These are phyloP conservation scores for Phialophora macrospora DNA, from an alignment of 2,329 filamentous ascomycete genomes.

Conservation along the genomic window DNA sequence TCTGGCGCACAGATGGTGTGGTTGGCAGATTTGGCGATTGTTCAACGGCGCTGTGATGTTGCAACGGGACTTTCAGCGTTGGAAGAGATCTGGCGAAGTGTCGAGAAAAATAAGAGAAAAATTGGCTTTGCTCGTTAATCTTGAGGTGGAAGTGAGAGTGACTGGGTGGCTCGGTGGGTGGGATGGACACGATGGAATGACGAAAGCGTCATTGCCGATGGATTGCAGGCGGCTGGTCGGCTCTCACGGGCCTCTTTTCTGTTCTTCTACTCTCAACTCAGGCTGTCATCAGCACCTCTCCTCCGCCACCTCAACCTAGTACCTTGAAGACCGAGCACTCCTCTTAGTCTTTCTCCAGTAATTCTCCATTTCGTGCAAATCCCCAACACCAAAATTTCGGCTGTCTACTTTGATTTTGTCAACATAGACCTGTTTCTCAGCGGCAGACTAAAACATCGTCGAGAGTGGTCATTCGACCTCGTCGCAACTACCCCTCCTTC, in stretches of 20 bases:
- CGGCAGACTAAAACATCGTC: neutral
- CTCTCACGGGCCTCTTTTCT: neutral
- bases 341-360: neutral
- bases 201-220: neutral
- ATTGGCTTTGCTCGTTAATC: neutral
- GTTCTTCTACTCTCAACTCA: neutral
- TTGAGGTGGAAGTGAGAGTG: neutral
- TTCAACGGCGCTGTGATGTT: neutral
- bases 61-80: neutral
- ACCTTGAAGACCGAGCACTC: neutral
- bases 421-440: neutral
- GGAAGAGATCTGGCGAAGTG: neutral
- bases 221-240: slow-evolving; percentile 11
- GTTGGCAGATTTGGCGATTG: neutral
- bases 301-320: neutral
- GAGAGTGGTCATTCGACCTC: neutral
- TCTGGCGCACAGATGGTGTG: slow-evolving; percentile 35
- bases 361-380: neutral
- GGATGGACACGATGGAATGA: neutral
- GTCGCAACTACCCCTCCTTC: neutral
- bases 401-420: neutral
- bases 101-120: neutral
- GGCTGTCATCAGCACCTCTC: neutral
- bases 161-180: neutral
- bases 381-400: neutral